Evolutionary conservation across 1,139 yeast species (phyloP), one percentile per base, ranked within the genome.

Genomic region (Meyerozyma elateridarum): DNA sequence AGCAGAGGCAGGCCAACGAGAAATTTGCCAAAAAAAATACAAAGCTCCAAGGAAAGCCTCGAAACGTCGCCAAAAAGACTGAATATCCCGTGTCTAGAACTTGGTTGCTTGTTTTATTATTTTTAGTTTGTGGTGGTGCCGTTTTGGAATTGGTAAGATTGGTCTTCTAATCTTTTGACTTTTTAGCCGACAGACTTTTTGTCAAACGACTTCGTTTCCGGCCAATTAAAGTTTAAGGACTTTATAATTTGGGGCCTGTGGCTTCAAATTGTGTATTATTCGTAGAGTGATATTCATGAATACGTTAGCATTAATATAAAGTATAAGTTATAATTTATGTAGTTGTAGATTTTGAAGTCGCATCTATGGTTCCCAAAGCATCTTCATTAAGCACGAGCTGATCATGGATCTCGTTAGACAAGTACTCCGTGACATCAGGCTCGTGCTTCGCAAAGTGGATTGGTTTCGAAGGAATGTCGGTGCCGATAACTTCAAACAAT

Each of bases 121-220:
- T 87, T 55, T 65, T 87, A 44, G 70, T 88, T 5, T 69, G 83
- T 41, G 96, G 96, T 38, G 95, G 95, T 45, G 94, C 91, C 39
- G 42, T 85, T 8, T 66, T 88, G 31, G 94, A 87, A 55, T 46
- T 87, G 33, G 42, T 85, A 20, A 68, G 75, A 42, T 47, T 72
- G 37, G 58, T 79, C 49, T 63, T 76, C 42, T 74, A 52, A 39
- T 18, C 15, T 24, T 18, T 24, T 24, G 14, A 24, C 5, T 24
- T 15, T 15, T 13, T 16, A 19, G 22, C 30, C 12, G 20, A 14
- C 6, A 24, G 22, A 9, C 20, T 22, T 8, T n/a, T n/a, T n/a
- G n/a, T n/a, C n/a, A n/a, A n/a, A n/a, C n/a, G n/a, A n/a, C n/a
- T n/a, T n/a, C n/a, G n/a, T n/a, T n/a, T n/a, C n/a, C n/a, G n/a